phyloP scores from a whole-genome alignment of 345 rosid species.

The Adansonia digitata region DNA sequence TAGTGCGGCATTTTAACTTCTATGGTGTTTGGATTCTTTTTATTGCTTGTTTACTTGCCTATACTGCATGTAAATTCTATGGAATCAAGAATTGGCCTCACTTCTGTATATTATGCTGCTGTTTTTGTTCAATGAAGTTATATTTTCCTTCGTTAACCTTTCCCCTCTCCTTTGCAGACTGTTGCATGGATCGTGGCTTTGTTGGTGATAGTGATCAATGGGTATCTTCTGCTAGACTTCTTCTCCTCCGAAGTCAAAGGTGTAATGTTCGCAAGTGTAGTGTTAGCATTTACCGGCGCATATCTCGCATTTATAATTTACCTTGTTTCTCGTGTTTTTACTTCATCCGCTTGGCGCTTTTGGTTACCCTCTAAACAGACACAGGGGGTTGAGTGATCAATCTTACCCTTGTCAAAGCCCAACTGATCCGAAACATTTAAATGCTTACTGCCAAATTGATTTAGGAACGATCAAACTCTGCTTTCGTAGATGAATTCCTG shows the following conservation, averaged over 20 bases:
- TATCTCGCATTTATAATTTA: slow-evolving; percentile 69
- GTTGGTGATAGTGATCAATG: slow-evolving; percentile 79
- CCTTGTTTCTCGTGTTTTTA: slow-evolving; percentile 46
- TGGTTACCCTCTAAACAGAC: slow-evolving; percentile 23
- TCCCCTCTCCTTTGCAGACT: slow-evolving; percentile 32
- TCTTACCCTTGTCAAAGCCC: neutral
- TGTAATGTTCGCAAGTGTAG: slow-evolving; percentile 25
- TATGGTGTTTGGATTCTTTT: neutral
- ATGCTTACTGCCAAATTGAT: neutral
- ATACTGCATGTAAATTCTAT: neutral
- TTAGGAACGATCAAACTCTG: neutral
- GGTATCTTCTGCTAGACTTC: slow-evolving; percentile 75
- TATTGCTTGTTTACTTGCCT: neutral
- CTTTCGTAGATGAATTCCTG: neutral
- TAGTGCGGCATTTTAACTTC: neutral
- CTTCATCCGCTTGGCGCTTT: slow-evolving; percentile 30
- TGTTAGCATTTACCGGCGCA: slow-evolving; percentile 40
- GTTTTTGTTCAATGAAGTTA: neutral
- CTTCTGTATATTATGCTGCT: too few relatives aligned
- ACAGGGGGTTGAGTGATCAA: slow-evolving; percentile 18
- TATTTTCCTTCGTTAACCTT: neutral
- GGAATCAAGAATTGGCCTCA: neutral
- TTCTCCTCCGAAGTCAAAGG: slow-evolving; percentile 61
- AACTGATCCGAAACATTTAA: neutral
- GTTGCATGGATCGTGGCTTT: slow-evolving; percentile 76